phyloP scores from a whole-genome alignment of 2,329 filamentous ascomycete species.

The Sporothrix humicola region DNA sequence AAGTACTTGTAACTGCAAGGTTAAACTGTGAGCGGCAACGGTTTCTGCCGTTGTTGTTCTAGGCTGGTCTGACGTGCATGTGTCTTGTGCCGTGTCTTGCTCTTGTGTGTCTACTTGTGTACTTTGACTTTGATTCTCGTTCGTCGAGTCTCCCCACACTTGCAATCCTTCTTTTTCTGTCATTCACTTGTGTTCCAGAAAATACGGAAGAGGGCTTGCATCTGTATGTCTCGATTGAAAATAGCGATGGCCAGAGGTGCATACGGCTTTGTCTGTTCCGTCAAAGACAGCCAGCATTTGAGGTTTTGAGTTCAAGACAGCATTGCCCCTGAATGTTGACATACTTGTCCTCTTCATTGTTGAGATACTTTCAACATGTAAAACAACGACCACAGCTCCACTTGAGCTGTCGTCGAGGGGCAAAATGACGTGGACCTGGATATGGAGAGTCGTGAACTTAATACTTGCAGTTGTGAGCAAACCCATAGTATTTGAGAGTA shows the following conservation, averaged over 20 bases:
- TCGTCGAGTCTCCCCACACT: constrained; percentile 7
- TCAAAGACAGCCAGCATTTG: too few relatives aligned
- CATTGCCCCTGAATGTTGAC: neutral
- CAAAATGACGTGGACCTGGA: constrained; percentile 17
- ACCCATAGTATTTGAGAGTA: neutral
- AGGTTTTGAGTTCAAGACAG: neutral
- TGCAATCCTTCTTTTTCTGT: neutral
- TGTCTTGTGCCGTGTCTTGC: neutral
- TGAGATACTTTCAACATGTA: neutral
- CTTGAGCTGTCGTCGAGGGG: neutral
- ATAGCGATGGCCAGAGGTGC: neutral
- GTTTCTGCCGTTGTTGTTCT: neutral
- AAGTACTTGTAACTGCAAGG: neutral
- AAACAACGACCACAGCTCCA: neutral
- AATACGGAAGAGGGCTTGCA: neutral
- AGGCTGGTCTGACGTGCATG: constrained; percentile 21
- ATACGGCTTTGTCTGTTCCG: too few relatives aligned
- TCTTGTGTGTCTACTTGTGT: neutral
- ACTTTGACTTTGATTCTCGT: neutral
- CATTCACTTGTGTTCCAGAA: constrained; percentile 4
- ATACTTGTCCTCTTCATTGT: neutral
- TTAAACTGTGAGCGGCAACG: constrained; percentile 5
- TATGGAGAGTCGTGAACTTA: neutral
- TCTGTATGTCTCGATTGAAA: neutral
- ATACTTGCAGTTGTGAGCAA: neutral